Evolutionary conservation across 139 green algal genomes (phyloP), one percentile per base, ranked within the genome.

Genomic region (Chara braunii): DNA sequence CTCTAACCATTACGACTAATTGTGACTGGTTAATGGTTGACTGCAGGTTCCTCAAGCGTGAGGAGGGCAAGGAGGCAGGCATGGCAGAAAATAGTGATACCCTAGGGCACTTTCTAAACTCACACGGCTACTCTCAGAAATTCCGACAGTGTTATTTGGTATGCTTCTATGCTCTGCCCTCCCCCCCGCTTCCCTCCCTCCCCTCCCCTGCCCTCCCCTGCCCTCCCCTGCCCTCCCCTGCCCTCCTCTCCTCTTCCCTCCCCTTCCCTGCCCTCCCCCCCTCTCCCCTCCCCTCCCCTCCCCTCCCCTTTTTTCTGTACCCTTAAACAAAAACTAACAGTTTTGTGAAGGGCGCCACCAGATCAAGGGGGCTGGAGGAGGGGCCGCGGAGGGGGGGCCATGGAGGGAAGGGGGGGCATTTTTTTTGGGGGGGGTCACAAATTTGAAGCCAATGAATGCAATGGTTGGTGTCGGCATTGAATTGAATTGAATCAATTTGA

Each of bases 61-160:
- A n/a, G n/a, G n/a, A n/a, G n/a, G n/a, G n/a, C n/a, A 59, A 48
- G 50, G 11, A 43, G 54, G 37, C 5, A 29, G 3, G 36, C 53
- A 42, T 37, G 34, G 51, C 18, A 59, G 18, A 14, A 18, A 59
- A 18, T 9, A 30, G 75, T 63, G 85, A 88, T 72, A 86, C 83
- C 0, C 70, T 96, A 32, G 87, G 85, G 0, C 32, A 85, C 14
- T 98, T 95, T 78, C 76, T 98, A 8, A 4, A 45, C 1, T 14
- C 59, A 23, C 37, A 86, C 29, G 30, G 77, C 12, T 74, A 75
- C 30, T 74, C 64, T 12, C 18, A 14, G 12, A 69, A 53, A 31
- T 74, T 74, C 57, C 60, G 53, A 34, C 28, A 71, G 2, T 74
- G 54, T 31, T 74, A 74, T 31, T 53, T 72, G 35, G 63, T 72